Base-by-base conservation (phyloP, 306 rosid genomes). In the Sicyos edulis region DNA sequence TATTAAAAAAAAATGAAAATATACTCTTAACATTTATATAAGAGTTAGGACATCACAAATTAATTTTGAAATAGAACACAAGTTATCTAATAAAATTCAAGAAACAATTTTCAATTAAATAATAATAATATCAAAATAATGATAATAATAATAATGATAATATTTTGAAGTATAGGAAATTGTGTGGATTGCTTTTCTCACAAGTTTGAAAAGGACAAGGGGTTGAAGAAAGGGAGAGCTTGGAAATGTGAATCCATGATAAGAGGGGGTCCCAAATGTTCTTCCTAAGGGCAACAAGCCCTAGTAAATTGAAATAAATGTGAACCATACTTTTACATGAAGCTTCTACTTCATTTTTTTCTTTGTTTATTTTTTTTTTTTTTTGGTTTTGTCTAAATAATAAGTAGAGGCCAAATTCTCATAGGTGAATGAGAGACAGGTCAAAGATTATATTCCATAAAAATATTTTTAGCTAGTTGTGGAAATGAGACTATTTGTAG, bases 201-300 rank as follows among this genome's bases (percentile, higher is more conserved):
- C 1, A 44, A 65, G 71, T 65, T 66, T 45, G 71, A 42, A 66
- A 66, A 6, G 11, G 71, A 44, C 55, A 45, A 4, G 8, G 53
- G 54, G 4, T n/a, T 21, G 32, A 12, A 63, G n/a, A 17, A 42
- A 64, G 24, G 26, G 15, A 40, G 8, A 64, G 32, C 26, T 64
- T 64, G 29, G 5, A 64, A 66, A 17, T 45, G 37, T 66, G 70
- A 66, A 67, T 20, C n/a, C 56, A 67, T 67, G 19, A 12, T 67
- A 20, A 47, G 72, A 47, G 56, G 13, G 40, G 17, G 21, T 10
- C 70, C 70, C 54, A 65, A 0, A 0, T 65, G 71, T 19, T 53
- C 71, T 65, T 65, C 10, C 54, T 9, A 34, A 62, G 51, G 69
- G 69, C 15, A 37, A 17, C 15, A n/a, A 34, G 7, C 21, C 26